Evolutionary conservation across 2,329 filamentous ascomycete species (phyloP).

Genomic region (Aspergillus glaucus): DNA sequence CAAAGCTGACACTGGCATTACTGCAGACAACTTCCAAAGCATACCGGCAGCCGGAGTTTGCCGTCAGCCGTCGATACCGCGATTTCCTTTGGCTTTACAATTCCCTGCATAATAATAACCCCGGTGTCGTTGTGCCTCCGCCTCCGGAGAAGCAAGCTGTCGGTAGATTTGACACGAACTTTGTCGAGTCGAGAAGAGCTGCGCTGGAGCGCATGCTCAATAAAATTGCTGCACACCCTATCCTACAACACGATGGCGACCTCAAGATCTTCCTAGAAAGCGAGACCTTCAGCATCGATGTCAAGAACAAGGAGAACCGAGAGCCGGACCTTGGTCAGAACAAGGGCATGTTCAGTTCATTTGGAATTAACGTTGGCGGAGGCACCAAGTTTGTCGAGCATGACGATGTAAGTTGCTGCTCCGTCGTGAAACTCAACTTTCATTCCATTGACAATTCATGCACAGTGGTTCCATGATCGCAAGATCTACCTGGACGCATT

Average conservation of each 20-base stretch:
- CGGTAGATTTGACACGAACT: constrained; percentile 91
- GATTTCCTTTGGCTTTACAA: constrained; percentile 98
- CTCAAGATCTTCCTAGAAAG: constrained; percentile 96
- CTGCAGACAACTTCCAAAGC: constrained; percentile 85
- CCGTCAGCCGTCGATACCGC: constrained; percentile 86
- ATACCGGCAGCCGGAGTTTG: constrained; percentile 86
- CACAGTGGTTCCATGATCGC: constrained; percentile 93
- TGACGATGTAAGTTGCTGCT: constrained; percentile 66
- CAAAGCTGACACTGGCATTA: constrained; percentile 7
- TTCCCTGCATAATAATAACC: constrained; percentile 87
- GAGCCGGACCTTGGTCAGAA: constrained; percentile 80
- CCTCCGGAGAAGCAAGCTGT: constrained; percentile 98
- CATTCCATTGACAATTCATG: neutral
- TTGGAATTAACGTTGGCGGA: constrained; percentile 71
- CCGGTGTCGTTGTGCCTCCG: constrained; percentile 88
- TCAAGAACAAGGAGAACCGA: constrained; percentile 94
- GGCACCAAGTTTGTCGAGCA: constrained; percentile 91
- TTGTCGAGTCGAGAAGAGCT: constrained; percentile 85
- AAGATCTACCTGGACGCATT: constrained; percentile 90
- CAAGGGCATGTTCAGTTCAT: constrained; percentile 84
- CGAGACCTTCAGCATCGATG: constrained; percentile 88
- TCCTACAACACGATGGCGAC: constrained; percentile 86
- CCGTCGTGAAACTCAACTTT: neutral
- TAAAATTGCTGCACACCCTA: constrained; percentile 83
- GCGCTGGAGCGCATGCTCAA: constrained; percentile 97